These are phyloP conservation scores for Pleurotus giganteus DNA, from an alignment of 768 basidiomycete species.

Conservation along the genomic window DNA sequence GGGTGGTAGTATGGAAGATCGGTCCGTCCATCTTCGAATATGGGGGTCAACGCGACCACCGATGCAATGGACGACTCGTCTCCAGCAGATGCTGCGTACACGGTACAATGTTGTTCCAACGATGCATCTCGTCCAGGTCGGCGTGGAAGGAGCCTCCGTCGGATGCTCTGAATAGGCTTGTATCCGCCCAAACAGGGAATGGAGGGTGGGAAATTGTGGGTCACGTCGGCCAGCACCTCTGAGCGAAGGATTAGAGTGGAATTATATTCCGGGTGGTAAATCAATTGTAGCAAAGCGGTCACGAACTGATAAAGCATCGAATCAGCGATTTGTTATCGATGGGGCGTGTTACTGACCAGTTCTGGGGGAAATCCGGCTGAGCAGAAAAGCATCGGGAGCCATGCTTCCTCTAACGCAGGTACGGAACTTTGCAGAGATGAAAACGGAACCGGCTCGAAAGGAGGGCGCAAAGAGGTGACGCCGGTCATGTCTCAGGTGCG, in stretches of 20 bases:
- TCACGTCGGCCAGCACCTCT: constrained; percentile 52
- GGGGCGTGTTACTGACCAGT: constrained; percentile 30
- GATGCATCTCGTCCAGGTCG: constrained; percentile 72
- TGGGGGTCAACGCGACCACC: constrained; percentile 58
- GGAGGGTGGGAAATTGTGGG: constrained; percentile 26
- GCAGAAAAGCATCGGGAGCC: constrained; percentile 39
- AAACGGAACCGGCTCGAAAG: too few species aligned
- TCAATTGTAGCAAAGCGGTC: constrained; percentile 63
- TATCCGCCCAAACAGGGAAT: constrained; percentile 37
- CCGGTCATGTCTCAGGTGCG: too few species aligned
- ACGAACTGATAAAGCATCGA: constrained; percentile 56
- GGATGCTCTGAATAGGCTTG: constrained; percentile 48
- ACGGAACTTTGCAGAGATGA: too few species aligned
- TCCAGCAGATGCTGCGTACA: constrained; percentile 44
- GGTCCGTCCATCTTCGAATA: constrained; percentile 35
- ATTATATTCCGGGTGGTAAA: constrained; percentile 91
- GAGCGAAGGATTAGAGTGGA: constrained; percentile 88
- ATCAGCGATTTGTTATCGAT: not conserved
- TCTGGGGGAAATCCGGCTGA: constrained; percentile 39
- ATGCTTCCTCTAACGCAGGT: too few species aligned
- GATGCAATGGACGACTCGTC: constrained; percentile 22
- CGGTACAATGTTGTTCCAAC: constrained; percentile 75
- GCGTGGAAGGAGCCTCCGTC: constrained; percentile 71
- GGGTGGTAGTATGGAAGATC: constrained; percentile 91
- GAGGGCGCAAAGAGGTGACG: too few species aligned